Evolutionary conservation across 768 basidiomycete genomes (phyloP).

Genomic region (Trametes meyenii): DNA sequence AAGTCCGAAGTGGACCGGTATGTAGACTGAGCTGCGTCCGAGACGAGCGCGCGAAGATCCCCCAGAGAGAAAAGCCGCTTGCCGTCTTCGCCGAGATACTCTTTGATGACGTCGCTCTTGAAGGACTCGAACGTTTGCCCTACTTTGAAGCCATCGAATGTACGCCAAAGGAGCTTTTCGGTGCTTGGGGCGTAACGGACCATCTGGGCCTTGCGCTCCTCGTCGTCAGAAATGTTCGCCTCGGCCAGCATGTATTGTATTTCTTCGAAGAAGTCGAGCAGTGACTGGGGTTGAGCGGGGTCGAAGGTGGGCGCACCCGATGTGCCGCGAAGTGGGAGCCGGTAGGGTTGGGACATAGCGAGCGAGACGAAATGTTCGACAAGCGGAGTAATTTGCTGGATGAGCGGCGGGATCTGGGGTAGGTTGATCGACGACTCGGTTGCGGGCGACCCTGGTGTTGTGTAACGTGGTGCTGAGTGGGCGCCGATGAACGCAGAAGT

Average conservation of each 20-base stretch:
- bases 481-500: too few relatives aligned
- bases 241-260: constrained; percentile 8
- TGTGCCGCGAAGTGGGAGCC: constrained; percentile 12
- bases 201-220: background rate
- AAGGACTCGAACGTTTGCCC: constrained; percentile 27
- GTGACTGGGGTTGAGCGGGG: constrained; percentile 1
- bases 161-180: constrained; percentile 7
- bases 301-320: constrained; percentile 12
- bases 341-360: constrained; percentile 3
- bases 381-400: too few relatives aligned
- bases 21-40: constrained; percentile 13
- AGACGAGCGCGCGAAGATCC: constrained; percentile 31
- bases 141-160: background rate
- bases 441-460: too few relatives aligned
- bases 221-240: background rate
- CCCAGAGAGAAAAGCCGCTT: constrained; percentile 22
- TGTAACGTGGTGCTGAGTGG: too few relatives aligned
- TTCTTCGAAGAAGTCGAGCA: constrained; percentile 22
- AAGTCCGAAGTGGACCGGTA: background rate
- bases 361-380: constrained; percentile 8
- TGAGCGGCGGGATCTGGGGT: too few relatives aligned
- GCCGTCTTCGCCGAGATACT: constrained; percentile 29
- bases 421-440: too few relatives aligned
- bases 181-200: constrained; percentile 8
- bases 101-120: constrained; percentile 27